A percentile compares a stretch with the other conserved stretches of the same genome.
Conservation (phyloP, 192 early-diverging fungal genomes). For the Cetraspora pellucida region DNA sequence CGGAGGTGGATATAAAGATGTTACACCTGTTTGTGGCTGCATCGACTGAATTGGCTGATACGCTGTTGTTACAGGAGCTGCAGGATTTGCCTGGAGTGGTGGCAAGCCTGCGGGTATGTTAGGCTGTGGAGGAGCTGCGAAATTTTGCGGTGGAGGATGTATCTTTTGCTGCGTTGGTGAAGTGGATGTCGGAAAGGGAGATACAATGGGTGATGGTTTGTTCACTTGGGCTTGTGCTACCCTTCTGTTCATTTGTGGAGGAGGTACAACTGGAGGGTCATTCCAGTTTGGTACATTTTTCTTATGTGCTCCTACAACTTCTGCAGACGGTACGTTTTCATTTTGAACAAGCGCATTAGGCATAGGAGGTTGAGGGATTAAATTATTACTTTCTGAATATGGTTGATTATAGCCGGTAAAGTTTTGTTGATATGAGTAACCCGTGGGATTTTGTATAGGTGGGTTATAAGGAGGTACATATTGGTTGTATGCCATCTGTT, state of each 20-base stretch:
- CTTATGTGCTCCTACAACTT: slow-evolving; percentile 44
- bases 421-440: slow-evolving; percentile 35
- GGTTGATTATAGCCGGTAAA: slow-evolving; percentile 25
- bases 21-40: neutral
- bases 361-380: slow-evolving; percentile 39
- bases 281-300: slow-evolving; percentile 59
- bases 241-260: slow-evolving; percentile 38
- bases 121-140: neutral
- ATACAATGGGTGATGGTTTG: slow-evolving; percentile 34
- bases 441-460: slow-evolving; percentile 38
- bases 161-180: slow-evolving; percentile 32
- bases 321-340: slow-evolving; percentile 39
- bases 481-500: slow-evolving; percentile 32
- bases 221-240: slow-evolving; percentile 32
- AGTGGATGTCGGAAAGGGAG: slow-evolving; percentile 50
- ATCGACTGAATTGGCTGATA: slow-evolving; percentile 23
- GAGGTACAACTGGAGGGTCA: slow-evolving; percentile 54
- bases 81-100: slow-evolving; percentile 20
- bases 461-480: slow-evolving; percentile 31
- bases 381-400: slow-evolving; percentile 35
- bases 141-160: slow-evolving; percentile 36
- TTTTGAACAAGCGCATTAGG: slow-evolving; percentile 37
- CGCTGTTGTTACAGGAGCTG: neutral
- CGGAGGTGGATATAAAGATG: slow-evolving; percentile 24
- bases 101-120: slow-evolving; percentile 35